These are phyloP conservation scores for Leptographium wingfieldii DNA, from an alignment of 2,329 filamentous ascomycete genomes.

Conservation along the genomic window DNA sequence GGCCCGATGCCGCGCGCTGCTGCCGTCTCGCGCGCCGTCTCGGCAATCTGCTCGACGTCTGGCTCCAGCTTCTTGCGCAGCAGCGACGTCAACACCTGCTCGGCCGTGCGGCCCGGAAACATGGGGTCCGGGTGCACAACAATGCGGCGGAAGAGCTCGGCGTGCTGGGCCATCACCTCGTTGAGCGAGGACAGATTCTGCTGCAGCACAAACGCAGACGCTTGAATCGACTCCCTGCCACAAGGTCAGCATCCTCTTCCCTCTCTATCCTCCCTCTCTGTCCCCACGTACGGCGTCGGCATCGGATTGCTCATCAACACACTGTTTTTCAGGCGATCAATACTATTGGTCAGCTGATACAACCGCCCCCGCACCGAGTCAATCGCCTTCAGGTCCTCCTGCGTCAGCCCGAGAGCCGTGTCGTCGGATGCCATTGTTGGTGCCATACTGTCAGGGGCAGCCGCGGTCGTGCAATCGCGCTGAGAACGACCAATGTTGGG, in stretches of 20 bases:
- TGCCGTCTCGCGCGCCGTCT: slow-evolving; percentile 42
- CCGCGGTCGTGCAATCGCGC: not conserved
- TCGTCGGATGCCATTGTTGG: slow-evolving; percentile 1
- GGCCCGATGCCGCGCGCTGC: slow-evolving; percentile 19
- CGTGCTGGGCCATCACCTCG: slow-evolving; percentile 50
- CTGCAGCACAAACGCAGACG: slow-evolving; percentile 58
- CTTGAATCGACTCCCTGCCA: slow-evolving; percentile 60
- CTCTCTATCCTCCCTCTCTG: not conserved
- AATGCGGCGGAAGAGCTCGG: slow-evolving; percentile 54
- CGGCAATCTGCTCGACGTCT: slow-evolving; percentile 60
- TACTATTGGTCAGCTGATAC: slow-evolving; percentile 54
- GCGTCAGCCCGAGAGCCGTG: slow-evolving; percentile 35
- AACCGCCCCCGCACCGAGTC: slow-evolving; percentile 60
- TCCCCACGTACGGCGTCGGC: slow-evolving; percentile 45
- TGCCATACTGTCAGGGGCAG: slow-evolving; percentile 16
- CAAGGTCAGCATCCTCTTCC: not conserved
- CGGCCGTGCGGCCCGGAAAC: slow-evolving; percentile 58
- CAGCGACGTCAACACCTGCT: slow-evolving; percentile 52
- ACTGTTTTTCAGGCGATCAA: slow-evolving; percentile 49
- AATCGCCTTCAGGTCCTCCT: slow-evolving; percentile 53
- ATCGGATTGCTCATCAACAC: slow-evolving; percentile 51
- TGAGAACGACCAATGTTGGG: not conserved
- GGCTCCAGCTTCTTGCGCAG: slow-evolving; percentile 78
- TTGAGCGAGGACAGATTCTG: slow-evolving; percentile 56
- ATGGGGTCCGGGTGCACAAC: slow-evolving; percentile 66